phyloP scores from a whole-genome alignment of 1,284 basidiomycete genomes.

The Jaminaea rosea region DNA sequence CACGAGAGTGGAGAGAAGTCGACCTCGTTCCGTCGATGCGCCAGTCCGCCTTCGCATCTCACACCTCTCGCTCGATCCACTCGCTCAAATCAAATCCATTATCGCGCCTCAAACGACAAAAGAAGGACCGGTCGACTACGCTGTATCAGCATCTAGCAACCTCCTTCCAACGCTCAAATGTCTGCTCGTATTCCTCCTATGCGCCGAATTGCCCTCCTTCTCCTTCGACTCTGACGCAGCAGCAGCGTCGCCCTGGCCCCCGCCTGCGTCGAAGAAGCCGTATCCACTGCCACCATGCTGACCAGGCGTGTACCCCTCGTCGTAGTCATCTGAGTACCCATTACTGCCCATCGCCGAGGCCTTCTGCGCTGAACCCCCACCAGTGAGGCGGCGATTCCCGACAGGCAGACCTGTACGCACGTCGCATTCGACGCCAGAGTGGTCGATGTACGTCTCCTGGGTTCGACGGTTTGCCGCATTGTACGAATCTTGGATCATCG shows the following conservation, averaged over 20 bases:
- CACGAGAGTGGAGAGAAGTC: too few species aligned
- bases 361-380: too few species aligned
- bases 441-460: conserved; percentile 38
- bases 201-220: neutral
- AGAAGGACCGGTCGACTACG: neutral
- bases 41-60: too few species aligned
- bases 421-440: conserved; percentile 40
- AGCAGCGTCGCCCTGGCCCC: neutral
- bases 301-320: neutral
- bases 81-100: too few species aligned
- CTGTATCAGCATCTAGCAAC: neutral
- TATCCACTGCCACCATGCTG: conserved; percentile 2
- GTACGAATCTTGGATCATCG: conserved; percentile 34
- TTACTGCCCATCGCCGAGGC: too few species aligned
- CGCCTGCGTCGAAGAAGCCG: conserved; percentile 9
- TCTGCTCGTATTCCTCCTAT: neutral
- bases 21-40: too few species aligned
- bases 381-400: conserved; percentile 8
- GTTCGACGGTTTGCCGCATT: conserved; percentile 34
- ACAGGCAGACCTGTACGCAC: conserved; percentile 40
- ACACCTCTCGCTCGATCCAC: too few species aligned
- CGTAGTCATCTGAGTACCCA: conserved; percentile 19
- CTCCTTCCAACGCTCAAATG: neutral
- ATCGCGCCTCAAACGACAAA: too few species aligned
- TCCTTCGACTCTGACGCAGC: neutral